A percentile compares a stretch with the other conserved stretches of the same genome.
These are phyloP conservation scores for Corniculantispora saksenae DNA, from an alignment of 2,329 filamentous ascomycete species.

Conservation along the genomic window DNA sequence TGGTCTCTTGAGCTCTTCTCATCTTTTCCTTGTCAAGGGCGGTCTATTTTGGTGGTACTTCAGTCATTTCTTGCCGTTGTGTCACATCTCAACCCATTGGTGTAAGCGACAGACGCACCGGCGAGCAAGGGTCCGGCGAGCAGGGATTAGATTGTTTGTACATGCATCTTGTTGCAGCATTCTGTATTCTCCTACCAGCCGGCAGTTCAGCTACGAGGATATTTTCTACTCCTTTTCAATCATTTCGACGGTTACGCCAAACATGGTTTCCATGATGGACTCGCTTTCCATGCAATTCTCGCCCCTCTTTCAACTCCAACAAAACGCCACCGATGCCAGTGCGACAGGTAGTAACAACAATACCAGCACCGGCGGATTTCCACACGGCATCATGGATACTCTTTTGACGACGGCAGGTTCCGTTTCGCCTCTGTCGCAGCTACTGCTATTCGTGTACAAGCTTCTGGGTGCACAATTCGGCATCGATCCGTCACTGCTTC, in stretches of 20 bases:
- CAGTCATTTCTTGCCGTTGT: neutral
- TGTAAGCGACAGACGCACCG: neutral
- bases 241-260: neutral
- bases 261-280: slow-evolving; percentile 14
- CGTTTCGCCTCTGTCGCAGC: slow-evolving; percentile 42
- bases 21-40: neutral
- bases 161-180: neutral
- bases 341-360: neutral
- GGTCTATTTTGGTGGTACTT: neutral
- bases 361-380: slow-evolving; percentile 19
- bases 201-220: neutral
- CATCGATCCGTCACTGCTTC: slow-evolving; percentile 49
- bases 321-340: neutral
- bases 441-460: slow-evolving; percentile 48
- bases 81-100: neutral
- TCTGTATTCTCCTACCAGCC: neutral
- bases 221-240: neutral
- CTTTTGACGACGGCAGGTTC: slow-evolving; percentile 47
- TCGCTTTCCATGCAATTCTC: slow-evolving; percentile 11
- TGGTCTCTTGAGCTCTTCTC: too few species aligned
- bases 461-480: slow-evolving; percentile 47
- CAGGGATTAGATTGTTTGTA: neutral
- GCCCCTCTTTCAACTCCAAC: slow-evolving; percentile 3
- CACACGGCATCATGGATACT: slow-evolving; percentile 41
- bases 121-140: neutral